A percentile compares a stretch with the other conserved stretches of the same genome.
Evolutionary conservation across 179 eudicot genomes (phyloP).

Genomic region (Amaranthus tricolor): DNA sequence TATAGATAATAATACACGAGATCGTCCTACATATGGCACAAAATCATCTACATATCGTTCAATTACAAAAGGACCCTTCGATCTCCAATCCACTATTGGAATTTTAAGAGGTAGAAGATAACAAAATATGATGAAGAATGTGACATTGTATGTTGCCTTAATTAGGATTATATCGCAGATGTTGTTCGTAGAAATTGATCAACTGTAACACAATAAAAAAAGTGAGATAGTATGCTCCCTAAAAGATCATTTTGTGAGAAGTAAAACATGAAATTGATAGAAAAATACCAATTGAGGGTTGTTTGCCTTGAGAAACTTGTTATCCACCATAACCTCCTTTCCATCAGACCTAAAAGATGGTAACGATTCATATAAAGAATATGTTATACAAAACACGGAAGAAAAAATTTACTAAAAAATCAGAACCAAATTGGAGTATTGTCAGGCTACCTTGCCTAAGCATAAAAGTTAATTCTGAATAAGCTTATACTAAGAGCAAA

Average conservation of each 20-base stretch:
- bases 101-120: not conserved
- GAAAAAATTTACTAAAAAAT: not conserved
- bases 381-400: not conserved
- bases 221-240: constrained; percentile 15
- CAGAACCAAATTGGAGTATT: not conserved
- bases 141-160: constrained; percentile 3
- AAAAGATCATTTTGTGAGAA: not conserved
- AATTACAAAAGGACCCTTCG: not conserved
- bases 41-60: constrained; percentile 21
- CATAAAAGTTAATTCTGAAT: too few relatives aligned
- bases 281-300: constrained; percentile 72
- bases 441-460: not conserved
- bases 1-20: constrained; percentile 17
- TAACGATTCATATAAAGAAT: constrained; percentile 14
- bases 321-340: constrained; percentile 74
- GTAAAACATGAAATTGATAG: constrained; percentile 5
- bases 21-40: constrained; percentile 30
- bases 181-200: constrained; percentile 78
- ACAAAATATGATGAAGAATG: constrained; percentile 6
- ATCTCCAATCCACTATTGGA: not conserved
- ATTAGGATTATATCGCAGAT: constrained; percentile 58
- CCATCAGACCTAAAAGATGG: constrained; percentile 75
- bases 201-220: constrained; percentile 43
- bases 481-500: not conserved
- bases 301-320: constrained; percentile 82